A percentile compares a stretch with the other conserved stretches of the same genome.
These are phyloP conservation scores for Clonostachys solani DNA, from an alignment of 2,329 filamentous ascomycete genomes.

Conservation along the genomic window DNA sequence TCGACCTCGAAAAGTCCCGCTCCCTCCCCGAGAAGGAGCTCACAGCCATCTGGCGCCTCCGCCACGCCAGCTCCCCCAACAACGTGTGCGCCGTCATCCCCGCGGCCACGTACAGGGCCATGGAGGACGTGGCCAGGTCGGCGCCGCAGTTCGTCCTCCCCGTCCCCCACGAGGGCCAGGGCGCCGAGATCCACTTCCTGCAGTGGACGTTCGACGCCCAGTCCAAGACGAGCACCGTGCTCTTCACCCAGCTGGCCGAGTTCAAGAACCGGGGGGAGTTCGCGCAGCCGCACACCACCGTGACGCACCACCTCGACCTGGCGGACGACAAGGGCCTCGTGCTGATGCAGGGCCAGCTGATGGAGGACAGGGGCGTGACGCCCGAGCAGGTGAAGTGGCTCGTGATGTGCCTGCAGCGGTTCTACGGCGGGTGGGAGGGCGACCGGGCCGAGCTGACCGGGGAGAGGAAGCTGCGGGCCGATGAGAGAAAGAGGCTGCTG, in stretches of 20 bases:
- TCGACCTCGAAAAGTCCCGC: constrained; percentile 77
- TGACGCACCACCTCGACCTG: constrained; percentile 88
- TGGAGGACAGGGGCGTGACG: constrained; percentile 70
- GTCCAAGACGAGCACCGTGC: constrained; percentile 64
- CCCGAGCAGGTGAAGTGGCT: constrained; percentile 85
- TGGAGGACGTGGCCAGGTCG: constrained; percentile 65
- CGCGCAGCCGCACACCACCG: constrained; percentile 85
- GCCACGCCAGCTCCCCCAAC: constrained; percentile 68
- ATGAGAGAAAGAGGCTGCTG: constrained; percentile 65
- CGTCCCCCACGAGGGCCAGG: constrained; percentile 62
- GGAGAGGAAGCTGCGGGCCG: constrained; percentile 49
- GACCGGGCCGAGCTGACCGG: constrained; percentile 25
- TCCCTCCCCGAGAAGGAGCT: constrained; percentile 76
- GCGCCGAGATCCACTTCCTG: constrained; percentile 91
- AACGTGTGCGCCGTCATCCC: constrained; percentile 85
- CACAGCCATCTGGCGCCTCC: constrained; percentile 83
- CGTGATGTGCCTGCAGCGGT: constrained; percentile 88
- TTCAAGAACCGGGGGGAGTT: constrained; percentile 90
- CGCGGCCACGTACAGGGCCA: constrained; percentile 64
- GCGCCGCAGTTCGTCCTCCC: constrained; percentile 91
- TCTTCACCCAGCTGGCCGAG: constrained; percentile 92
- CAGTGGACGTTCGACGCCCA: constrained; percentile 86
- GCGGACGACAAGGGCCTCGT: constrained; percentile 71
- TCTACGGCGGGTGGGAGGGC: constrained; percentile 69
- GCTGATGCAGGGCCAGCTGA: constrained; percentile 78